Conservation (phyloP, 805 yeast genomes). For the Clavispora carvajalis region DNA sequence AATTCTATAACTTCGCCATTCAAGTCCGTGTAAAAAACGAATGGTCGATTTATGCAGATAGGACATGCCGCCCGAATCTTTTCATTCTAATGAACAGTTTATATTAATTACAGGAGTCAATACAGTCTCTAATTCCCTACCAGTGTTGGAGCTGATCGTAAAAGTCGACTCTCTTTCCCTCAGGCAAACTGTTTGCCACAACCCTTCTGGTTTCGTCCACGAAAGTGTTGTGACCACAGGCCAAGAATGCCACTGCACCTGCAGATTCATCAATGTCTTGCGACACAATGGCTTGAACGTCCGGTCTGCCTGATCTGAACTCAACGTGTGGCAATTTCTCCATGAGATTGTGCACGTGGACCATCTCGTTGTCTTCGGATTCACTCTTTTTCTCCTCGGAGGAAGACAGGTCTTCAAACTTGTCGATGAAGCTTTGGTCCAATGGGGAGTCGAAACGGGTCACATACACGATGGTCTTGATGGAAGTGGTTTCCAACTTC, state of each 20-base stretch:
- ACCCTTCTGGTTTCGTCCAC: conserved; percentile 51
- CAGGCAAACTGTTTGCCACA: conserved; percentile 38
- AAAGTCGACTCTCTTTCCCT: conserved; percentile 53
- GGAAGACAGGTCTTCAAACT: conserved; percentile 2
- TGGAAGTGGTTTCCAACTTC: conserved; percentile 24
- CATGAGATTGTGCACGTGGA: conserved; percentile 7
- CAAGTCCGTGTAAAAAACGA: too few relatives aligned
- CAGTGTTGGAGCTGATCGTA: conserved; percentile 74
- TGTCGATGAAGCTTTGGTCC: conserved; percentile 12
- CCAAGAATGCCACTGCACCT: conserved; percentile 44
- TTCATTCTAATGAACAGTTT: background rate
- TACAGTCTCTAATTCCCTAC: conserved; percentile 22
- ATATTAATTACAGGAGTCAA: background rate
- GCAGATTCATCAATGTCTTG: conserved; percentile 30
- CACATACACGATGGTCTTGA: conserved; percentile 36
- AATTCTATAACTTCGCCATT: too few relatives aligned
- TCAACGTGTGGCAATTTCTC: conserved; percentile 32
- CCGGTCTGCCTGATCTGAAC: conserved; percentile 43
- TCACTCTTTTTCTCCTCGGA: conserved; percentile 13
- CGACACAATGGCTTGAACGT: conserved; percentile 27
- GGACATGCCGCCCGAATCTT: too few relatives aligned
- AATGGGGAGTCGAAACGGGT: conserved; percentile 13
- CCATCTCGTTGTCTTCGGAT: conserved; percentile 4
- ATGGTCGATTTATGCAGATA: too few relatives aligned
- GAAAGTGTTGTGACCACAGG: conserved; percentile 61